phyloP scores from a whole-genome alignment of 306 rosid genomes.

The Lupinus albus region DNA sequence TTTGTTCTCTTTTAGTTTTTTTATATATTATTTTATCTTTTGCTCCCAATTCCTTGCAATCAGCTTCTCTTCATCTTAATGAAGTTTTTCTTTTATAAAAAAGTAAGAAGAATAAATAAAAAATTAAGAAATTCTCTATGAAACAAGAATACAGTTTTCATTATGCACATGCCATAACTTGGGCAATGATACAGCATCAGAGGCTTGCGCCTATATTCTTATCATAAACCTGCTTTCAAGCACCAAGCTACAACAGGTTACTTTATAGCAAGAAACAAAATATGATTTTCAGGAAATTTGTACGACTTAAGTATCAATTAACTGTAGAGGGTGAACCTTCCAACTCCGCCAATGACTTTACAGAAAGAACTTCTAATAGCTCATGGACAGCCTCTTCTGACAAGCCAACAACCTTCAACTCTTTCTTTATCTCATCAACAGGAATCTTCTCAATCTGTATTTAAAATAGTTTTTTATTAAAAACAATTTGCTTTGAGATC shows the following conservation, averaged over 20 bases:
- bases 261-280: constrained; percentile 26
- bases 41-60: neutral
- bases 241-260: constrained; percentile 15
- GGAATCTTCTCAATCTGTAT: constrained; percentile 87
- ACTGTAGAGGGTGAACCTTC: constrained; percentile 64
- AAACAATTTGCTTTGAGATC: constrained; percentile 29
- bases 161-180: constrained; percentile 10
- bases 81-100: neutral
- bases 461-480: constrained; percentile 14
- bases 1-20: neutral
- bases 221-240: constrained; percentile 27
- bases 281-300: constrained; percentile 31
- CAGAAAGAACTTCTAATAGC: constrained; percentile 83
- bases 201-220: constrained; percentile 35
- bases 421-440: constrained; percentile 74
- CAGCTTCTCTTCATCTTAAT: neutral
- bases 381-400: constrained; percentile 75
- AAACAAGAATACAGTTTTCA: constrained; percentile 13
- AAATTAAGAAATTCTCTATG: neutral
- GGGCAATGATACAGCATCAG: constrained; percentile 30
- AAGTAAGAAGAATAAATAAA: neutral
- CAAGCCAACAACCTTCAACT: constrained; percentile 68
- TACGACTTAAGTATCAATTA: constrained; percentile 17
- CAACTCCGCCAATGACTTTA: constrained; percentile 80
- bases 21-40: neutral